Evolutionary conservation across 768 basidiomycete genomes (phyloP).

Genomic region (Mycena floridula): DNA sequence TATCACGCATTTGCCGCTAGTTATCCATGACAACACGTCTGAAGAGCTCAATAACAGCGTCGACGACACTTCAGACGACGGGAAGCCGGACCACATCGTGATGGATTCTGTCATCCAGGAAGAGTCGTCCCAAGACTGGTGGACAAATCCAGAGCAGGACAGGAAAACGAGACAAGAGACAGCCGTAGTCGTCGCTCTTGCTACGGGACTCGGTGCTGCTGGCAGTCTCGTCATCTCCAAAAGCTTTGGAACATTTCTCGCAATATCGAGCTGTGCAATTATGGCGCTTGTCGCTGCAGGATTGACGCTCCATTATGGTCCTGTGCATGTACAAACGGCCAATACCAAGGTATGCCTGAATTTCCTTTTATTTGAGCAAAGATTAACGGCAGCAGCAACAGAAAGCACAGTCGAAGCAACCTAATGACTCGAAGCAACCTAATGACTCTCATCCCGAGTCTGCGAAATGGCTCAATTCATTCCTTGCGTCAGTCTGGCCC

Average conservation of each 20-base stretch:
- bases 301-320: not conserved
- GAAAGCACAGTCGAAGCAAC: not conserved
- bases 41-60: conserved; percentile 7
- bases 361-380: no score
- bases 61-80: no score
- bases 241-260: not conserved
- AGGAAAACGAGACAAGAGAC: conserved; percentile 3
- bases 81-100: no score
- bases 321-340: no score
- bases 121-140: conserved; percentile 24
- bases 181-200: conserved; percentile 4
- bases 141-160: conserved; percentile 26
- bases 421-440: no score
- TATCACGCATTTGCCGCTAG: conserved; percentile 9
- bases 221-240: conserved; percentile 4
- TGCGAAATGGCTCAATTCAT: conserved; percentile 57
- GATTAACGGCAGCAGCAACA: not conserved
- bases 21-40: conserved; percentile 9
- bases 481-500: conserved; percentile 63
- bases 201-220: conserved; percentile 4
- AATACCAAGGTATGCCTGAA: no score
- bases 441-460: no score
- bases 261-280: not conserved
- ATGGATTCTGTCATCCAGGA: conserved; percentile 25
- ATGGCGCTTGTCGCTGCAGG: not conserved